These are phyloP conservation scores for Paracoccidioides lutzii DNA, from an alignment of 2,329 filamentous ascomycete species.

Conservation along the genomic window DNA sequence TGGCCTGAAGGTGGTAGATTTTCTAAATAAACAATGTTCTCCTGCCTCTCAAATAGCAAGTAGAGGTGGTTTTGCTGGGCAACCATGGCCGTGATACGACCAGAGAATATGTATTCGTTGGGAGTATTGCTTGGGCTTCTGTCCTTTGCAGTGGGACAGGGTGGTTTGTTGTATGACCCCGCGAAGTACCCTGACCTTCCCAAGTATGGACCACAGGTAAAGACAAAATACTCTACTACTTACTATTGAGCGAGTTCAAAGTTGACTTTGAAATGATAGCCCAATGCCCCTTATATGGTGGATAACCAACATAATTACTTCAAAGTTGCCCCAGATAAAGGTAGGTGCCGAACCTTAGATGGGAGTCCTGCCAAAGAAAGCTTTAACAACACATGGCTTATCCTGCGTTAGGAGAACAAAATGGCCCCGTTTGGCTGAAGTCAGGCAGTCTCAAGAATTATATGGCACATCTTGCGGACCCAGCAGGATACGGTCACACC, in stretches of 20 bases:
- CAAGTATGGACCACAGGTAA: slow-evolving; percentile 2
- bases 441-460: neutral
- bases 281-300: slow-evolving; percentile 1
- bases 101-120: neutral
- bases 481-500: neutral
- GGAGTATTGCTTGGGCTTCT: neutral
- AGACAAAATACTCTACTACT: neutral
- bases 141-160: neutral
- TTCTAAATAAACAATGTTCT: neutral
- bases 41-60: neutral
- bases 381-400: neutral
- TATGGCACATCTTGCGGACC: neutral
- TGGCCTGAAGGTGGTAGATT: too few relatives aligned
- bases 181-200: neutral
- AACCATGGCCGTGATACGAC: neutral
- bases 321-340: slow-evolving; percentile 2
- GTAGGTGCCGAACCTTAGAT: neutral
- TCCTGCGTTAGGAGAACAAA: neutral
- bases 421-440: slow-evolving; percentile 1
- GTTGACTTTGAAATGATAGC: neutral
- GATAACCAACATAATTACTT: neutral
- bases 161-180: neutral
- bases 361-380: too few relatives aligned
- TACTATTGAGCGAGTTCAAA: neutral
- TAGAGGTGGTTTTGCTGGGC: neutral